Conservation (phyloP, 1,284 basidiomycete genomes). For the Ustilago lituana region DNA sequence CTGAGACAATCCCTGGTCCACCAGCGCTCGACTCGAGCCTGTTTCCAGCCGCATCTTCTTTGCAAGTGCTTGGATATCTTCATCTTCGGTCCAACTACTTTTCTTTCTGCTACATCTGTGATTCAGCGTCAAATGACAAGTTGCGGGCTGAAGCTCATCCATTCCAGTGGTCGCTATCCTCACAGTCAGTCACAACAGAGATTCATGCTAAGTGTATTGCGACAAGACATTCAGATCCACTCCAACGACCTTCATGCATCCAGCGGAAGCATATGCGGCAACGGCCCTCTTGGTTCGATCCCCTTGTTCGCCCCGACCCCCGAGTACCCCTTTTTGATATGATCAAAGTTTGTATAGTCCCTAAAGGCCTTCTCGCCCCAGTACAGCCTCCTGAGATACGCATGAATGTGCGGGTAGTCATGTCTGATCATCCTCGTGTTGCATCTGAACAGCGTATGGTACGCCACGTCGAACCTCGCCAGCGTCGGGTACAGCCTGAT, state of each 20-base stretch:
- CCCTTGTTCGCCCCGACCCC: constrained; percentile 21
- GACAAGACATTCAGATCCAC: too few relatives aligned
- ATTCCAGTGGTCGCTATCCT: too few relatives aligned
- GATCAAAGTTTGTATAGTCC: constrained; percentile 80
- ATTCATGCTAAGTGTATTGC: too few relatives aligned
- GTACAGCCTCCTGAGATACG: constrained; percentile 82
- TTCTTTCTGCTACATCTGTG: too few relatives aligned
- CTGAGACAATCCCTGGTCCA: too few relatives aligned
- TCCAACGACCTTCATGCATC: constrained; percentile 13
- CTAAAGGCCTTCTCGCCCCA: constrained; percentile 89
- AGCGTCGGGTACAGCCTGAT: constrained; percentile 86
- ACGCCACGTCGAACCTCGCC: constrained; percentile 80
- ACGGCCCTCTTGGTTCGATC: constrained; percentile 41
- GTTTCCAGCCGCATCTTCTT: too few relatives aligned
- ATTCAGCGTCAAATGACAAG: too few relatives aligned
- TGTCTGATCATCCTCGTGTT: constrained; percentile 70
- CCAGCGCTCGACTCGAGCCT: too few relatives aligned
- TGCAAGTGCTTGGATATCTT: too few relatives aligned
- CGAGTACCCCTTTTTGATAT: constrained; percentile 62
- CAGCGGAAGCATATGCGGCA: constrained; percentile 44
- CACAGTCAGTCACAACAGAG: too few relatives aligned
- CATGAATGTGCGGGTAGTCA: constrained; percentile 48
- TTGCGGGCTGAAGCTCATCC: too few relatives aligned
- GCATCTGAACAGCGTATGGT: constrained; percentile 87
- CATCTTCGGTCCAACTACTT: too few relatives aligned